phyloP scores from a whole-genome alignment of 1,139 yeast genomes.

The Blastobotrys arbuscula region DNA sequence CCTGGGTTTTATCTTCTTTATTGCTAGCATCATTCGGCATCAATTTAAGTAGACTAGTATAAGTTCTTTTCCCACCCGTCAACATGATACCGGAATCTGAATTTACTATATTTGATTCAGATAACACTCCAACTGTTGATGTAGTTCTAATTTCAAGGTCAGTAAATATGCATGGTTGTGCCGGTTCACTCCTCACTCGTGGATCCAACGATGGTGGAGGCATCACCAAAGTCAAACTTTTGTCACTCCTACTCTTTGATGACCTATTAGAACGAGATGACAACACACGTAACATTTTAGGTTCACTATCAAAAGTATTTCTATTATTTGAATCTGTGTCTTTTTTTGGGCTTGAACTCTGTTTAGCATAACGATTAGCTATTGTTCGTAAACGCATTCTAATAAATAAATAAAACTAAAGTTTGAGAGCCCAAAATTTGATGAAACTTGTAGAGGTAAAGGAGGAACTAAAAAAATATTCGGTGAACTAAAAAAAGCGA shows the following conservation, averaged over 20 bases:
- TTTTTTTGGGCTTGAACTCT: background rate
- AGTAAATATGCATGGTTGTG: slow-evolving; percentile 10
- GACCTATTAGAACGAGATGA: slow-evolving; percentile 5
- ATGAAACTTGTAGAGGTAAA: too few species aligned
- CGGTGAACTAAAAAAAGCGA: background rate
- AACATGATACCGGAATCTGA: background rate
- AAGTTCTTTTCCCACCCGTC: background rate
- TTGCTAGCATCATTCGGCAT: background rate
- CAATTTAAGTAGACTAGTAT: background rate
- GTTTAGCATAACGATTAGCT: slow-evolving; percentile 4
- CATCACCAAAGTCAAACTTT: background rate
- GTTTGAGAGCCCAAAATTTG: too few species aligned
- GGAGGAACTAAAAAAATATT: background rate
- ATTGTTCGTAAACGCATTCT: slow-evolving; percentile 1
- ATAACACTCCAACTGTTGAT: background rate
- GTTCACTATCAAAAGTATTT: background rate
- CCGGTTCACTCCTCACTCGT: slow-evolving; percentile 7
- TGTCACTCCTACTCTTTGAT: background rate
- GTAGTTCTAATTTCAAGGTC: slow-evolving; percentile 7
- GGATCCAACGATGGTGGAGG: slow-evolving; percentile 9
- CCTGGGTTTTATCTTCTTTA: too few species aligned
- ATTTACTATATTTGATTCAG: background rate
- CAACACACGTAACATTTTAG: slow-evolving; percentile 7
- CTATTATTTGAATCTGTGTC: background rate
- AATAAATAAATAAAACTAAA: too few species aligned